These are phyloP conservation scores for Berberis vulgaris DNA, from an alignment of 164 flowering plant species.

Conservation along the genomic window DNA sequence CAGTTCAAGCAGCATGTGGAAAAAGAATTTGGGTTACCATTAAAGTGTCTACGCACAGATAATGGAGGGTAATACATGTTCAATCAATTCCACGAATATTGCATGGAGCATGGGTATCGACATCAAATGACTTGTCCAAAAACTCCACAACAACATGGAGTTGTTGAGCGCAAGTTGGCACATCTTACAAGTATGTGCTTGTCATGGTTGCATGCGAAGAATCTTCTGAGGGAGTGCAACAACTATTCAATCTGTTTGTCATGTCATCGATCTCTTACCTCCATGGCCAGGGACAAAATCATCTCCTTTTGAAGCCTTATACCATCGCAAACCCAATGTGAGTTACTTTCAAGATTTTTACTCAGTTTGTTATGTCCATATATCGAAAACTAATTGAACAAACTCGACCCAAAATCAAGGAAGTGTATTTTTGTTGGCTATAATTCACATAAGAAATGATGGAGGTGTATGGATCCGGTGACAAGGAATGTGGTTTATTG, in stretches of 20 bases:
- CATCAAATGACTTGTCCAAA: background rate
- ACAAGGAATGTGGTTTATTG: background rate
- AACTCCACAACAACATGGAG: background rate
- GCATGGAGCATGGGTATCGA: background rate
- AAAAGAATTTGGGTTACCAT: background rate
- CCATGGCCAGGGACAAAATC: background rate
- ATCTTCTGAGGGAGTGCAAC: background rate
- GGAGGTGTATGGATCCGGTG: background rate
- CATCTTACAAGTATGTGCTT: background rate
- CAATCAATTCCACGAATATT: background rate
- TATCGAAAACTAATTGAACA: background rate
- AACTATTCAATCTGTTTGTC: background rate
- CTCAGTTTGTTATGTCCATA: background rate
- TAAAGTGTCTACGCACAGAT: background rate
- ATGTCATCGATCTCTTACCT: background rate
- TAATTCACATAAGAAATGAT: background rate
- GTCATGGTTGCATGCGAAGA: conserved; percentile 4
- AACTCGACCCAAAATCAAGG: background rate
- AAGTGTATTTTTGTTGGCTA: conserved; percentile 1
- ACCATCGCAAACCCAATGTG: background rate
- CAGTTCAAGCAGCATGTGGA: background rate
- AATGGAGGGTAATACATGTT: conserved; percentile 1
- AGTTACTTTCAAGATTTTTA: background rate
- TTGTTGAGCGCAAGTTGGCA: background rate
- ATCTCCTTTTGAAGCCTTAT: conserved; percentile 1